Percentiles rank a stretch among this genome's conserved stretches.
Evolutionary conservation across 768 basidiomycete species (phyloP).

Genomic region (Lyophyllum shimeji): DNA sequence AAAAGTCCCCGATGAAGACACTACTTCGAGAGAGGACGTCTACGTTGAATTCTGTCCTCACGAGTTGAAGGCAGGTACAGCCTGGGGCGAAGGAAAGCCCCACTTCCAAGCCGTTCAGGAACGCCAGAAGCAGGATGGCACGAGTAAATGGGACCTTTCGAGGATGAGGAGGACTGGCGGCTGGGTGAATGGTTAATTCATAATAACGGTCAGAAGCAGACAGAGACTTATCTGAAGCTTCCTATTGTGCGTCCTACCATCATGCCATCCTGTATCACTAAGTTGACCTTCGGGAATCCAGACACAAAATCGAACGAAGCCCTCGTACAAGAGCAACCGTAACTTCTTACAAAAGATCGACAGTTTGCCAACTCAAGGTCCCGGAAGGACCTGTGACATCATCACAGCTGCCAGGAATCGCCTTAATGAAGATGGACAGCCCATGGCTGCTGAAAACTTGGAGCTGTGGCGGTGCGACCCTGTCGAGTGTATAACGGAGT

Average conservation of each 20-base stretch:
- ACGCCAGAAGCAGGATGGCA: background rate
- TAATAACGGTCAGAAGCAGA: conserved; percentile 24
- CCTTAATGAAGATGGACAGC: conserved; percentile 3
- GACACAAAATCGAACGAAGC: conserved; percentile 3
- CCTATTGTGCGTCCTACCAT: conserved; percentile 18
- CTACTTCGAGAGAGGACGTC: background rate
- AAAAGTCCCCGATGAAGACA: background rate
- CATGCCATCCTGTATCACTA: background rate
- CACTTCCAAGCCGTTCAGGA: background rate
- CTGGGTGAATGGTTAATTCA: conserved; percentile 32
- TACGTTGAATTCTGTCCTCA: background rate
- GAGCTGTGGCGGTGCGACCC: conserved; percentile 26
- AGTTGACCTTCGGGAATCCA: background rate
- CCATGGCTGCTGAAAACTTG: conserved; percentile 12
- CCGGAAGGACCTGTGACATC: conserved; percentile 14
- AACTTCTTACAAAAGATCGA: conserved; percentile 17
- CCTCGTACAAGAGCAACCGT: conserved; percentile 7
- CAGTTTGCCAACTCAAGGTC: conserved; percentile 7
- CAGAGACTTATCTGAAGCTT: conserved; percentile 29
- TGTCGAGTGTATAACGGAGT: conserved; percentile 22
- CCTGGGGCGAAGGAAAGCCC: background rate
- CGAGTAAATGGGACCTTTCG: background rate
- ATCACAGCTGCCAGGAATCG: conserved; percentile 11
- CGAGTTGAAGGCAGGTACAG: background rate
- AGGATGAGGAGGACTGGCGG: conserved; percentile 6